Conservation (phyloP, 345 rosid genomes). For the Syzygium jambos region DNA sequence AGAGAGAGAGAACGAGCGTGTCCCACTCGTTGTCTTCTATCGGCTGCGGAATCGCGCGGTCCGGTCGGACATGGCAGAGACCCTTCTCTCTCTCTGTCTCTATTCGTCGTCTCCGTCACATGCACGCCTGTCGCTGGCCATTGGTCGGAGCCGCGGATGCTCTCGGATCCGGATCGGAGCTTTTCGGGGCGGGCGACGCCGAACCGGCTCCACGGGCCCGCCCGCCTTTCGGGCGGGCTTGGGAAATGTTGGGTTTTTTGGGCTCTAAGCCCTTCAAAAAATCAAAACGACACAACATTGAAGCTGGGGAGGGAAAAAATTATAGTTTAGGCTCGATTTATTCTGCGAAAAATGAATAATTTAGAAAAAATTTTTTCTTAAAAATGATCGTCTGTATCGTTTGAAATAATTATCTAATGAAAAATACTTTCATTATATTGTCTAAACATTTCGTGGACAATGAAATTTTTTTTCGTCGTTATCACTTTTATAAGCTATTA, state of each 20-base stretch:
- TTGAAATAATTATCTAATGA: too few species aligned
- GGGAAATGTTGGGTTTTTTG: background rate
- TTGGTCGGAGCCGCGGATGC: background rate
- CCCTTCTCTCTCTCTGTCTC: background rate
- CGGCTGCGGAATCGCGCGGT: background rate
- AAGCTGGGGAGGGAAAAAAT: background rate
- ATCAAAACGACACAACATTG: background rate
- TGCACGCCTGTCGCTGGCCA: background rate
- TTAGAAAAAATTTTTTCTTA: too few species aligned
- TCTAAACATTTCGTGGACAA: too few species aligned
- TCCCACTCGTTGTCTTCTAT: background rate
- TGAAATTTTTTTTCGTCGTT: too few species aligned
- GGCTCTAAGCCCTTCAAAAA: background rate
- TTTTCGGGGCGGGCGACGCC: background rate
- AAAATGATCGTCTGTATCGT: too few species aligned
- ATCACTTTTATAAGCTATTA: too few species aligned
- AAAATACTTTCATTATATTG: too few species aligned
- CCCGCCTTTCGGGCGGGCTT: background rate
- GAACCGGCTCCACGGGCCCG: background rate
- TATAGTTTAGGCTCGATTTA: too few species aligned
- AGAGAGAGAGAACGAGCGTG: background rate
- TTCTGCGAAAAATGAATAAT: too few species aligned
- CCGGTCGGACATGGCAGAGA: background rate
- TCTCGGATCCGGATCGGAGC: background rate
- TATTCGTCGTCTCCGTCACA: background rate